These are phyloP conservation scores for Phanerodontia chrysosporium DNA, from an alignment of 768 basidiomycete genomes.

Conservation along the genomic window DNA sequence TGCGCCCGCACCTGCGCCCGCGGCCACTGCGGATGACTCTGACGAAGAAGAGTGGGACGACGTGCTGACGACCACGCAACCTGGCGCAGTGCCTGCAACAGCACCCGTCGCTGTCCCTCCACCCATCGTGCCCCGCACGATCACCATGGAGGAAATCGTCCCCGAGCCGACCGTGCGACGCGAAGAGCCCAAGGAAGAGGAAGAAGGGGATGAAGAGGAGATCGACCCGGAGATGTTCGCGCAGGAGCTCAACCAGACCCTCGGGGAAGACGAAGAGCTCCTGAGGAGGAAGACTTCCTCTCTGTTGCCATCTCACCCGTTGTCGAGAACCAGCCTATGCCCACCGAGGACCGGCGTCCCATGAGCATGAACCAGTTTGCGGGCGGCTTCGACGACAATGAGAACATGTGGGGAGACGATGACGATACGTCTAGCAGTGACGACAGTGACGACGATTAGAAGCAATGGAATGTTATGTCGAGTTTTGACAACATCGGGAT, in stretches of 20 bases:
- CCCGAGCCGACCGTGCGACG: constrained; percentile 5
- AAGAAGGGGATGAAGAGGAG: constrained; percentile 19
- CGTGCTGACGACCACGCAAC: constrained; percentile 10
- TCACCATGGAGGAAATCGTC: constrained; percentile 26
- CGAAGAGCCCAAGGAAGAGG: constrained; percentile 9
- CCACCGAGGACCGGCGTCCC: not conserved
- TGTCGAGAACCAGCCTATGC: constrained; percentile 13
- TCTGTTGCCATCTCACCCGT: constrained; percentile 17
- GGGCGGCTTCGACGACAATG: not conserved
- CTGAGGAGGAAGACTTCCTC: constrained; percentile 14
- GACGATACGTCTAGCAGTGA: constrained; percentile 25
- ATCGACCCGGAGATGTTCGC: constrained; percentile 18
- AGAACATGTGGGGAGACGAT: constrained; percentile 19
- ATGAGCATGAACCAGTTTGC: not conserved
- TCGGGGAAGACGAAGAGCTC: constrained; percentile 13
- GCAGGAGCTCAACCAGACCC: not conserved
- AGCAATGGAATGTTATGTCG: not conserved
- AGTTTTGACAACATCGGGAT: not conserved
- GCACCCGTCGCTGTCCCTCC: not conserved
- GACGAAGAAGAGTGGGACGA: constrained; percentile 26
- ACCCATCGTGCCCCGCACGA: constrained; percentile 7
- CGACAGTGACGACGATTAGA: constrained; percentile 26
- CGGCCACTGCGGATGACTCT: constrained; percentile 17
- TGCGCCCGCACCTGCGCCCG: not conserved
- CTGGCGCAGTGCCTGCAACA: not conserved